A percentile compares a stretch with the other conserved stretches of the same genome.
Evolutionary conservation across 495 filamentous ascomycete species (phyloP).

Genomic region (Trichoderma virens): DNA sequence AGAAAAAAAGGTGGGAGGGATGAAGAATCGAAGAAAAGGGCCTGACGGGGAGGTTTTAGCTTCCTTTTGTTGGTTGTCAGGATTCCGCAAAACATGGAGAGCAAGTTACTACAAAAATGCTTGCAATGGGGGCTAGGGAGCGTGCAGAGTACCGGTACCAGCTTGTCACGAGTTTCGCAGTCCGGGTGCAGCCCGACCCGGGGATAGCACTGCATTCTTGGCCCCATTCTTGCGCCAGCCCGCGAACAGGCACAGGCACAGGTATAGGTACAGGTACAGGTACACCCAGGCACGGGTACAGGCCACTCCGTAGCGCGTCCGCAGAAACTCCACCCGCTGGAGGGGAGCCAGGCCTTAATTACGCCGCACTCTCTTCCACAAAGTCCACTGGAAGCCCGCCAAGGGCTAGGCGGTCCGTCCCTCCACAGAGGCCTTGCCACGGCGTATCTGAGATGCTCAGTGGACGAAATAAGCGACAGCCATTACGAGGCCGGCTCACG

Average conservation of each 20-base stretch:
- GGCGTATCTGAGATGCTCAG: not conserved
- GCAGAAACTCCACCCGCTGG: not conserved
- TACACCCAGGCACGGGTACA: no score
- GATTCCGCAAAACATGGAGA: no score
- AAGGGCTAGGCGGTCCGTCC: slow-evolving; percentile 3
- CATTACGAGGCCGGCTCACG: not conserved
- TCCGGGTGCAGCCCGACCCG: not conserved
- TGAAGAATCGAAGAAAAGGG: not conserved
- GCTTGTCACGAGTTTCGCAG: not conserved
- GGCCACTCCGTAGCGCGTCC: slow-evolving; percentile 6
- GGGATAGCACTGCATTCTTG: not conserved
- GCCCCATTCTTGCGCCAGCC: not conserved
- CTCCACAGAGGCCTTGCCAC: slow-evolving; percentile 1
- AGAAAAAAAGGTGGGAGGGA: not conserved
- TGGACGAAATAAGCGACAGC: not conserved
- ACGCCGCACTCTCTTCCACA: not conserved
- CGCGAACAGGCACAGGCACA: not conserved
- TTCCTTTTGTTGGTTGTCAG: not conserved
- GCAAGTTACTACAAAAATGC: no score
- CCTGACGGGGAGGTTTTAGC: not conserved
- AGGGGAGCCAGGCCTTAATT: not conserved
- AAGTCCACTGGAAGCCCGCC: not conserved
- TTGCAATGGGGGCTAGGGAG: no score
- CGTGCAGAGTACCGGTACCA: not conserved
- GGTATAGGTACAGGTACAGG: no score